phyloP scores from a whole-genome alignment of 208 protist species.

The Trypanosoma caninum region DNA sequence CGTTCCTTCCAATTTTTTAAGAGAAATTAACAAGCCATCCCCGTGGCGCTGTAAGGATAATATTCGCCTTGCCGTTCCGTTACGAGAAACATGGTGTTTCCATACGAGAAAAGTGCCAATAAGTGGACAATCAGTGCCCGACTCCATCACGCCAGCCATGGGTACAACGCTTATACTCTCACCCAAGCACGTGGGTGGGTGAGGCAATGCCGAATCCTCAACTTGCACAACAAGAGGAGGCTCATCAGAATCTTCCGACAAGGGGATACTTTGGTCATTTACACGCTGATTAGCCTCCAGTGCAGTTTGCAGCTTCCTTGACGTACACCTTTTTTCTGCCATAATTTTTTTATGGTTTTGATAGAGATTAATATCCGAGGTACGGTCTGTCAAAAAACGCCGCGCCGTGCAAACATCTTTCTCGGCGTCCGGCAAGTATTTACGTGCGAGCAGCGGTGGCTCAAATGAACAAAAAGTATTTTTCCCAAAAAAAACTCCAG shows the following conservation, averaged over 20 bases:
- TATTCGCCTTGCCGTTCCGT: slow-evolving; percentile 34
- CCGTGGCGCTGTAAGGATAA: slow-evolving; percentile 25
- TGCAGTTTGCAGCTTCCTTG: neutral
- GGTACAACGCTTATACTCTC: neutral
- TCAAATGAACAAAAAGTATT: neutral
- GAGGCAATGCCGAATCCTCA: neutral
- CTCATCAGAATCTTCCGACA: slow-evolving; percentile 12
- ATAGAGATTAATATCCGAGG: slow-evolving; percentile 9
- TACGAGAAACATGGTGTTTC: slow-evolving; percentile 67
- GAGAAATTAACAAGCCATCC: slow-evolving; percentile 9
- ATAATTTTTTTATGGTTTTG: neutral
- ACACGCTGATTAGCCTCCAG: neutral
- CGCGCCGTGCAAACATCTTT: neutral
- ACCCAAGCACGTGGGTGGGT: neutral
- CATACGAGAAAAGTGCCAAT: slow-evolving; percentile 30
- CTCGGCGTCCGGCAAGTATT: neutral
- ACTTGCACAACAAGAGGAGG: slow-evolving; percentile 13
- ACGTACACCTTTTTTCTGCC: neutral
- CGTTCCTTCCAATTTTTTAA: slow-evolving; percentile 19
- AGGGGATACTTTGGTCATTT: slow-evolving; percentile 2
- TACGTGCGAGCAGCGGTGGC: neutral
- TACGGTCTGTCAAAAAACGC: slow-evolving; percentile 12
- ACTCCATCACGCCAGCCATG: neutral
- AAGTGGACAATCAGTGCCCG: neutral
- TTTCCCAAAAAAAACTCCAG: neutral